Evolutionary conservation across 2,329 filamentous ascomycete genomes (phyloP).

Genomic region (Xylaria sp.): DNA sequence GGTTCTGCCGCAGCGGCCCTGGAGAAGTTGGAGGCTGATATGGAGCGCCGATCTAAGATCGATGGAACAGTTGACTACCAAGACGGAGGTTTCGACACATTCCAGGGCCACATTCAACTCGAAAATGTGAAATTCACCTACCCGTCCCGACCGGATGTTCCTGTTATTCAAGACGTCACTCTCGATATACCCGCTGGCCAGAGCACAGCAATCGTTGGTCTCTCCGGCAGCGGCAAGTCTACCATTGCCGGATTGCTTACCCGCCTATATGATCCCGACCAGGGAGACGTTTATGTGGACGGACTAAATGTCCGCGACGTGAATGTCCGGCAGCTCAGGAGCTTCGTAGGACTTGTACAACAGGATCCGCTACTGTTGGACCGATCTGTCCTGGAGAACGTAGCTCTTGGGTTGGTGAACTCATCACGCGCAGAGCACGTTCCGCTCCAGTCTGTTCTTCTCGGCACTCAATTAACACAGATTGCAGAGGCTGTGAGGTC

Average conservation of each 20-base stretch:
- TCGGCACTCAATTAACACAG: constrained; percentile 51
- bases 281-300: constrained; percentile 51
- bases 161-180: constrained; percentile 40
- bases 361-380: constrained; percentile 40
- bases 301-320: constrained; percentile 50
- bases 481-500: constrained; percentile 55
- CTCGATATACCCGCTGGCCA: constrained; percentile 41
- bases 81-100: constrained; percentile 50
- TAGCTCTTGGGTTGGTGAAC: constrained; percentile 42
- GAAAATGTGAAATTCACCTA: constrained; percentile 43
- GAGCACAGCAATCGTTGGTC: constrained; percentile 52
- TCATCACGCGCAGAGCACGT: constrained; percentile 35
- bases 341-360: constrained; percentile 38
- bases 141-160: constrained; percentile 41
- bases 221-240: constrained; percentile 53
- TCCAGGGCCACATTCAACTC: constrained; percentile 41
- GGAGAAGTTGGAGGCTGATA: constrained; percentile 57
- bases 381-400: constrained; percentile 43
- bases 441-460: constrained; percentile 48
- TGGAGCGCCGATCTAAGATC: constrained; percentile 51
- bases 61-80: constrained; percentile 47
- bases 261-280: constrained; percentile 59
- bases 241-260: constrained; percentile 57
- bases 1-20: constrained; percentile 57
- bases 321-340: constrained; percentile 46